Evolutionary conservation across 352 stramenopile genomes (phyloP).

Genomic region (Elongisporangium senticosum): DNA sequence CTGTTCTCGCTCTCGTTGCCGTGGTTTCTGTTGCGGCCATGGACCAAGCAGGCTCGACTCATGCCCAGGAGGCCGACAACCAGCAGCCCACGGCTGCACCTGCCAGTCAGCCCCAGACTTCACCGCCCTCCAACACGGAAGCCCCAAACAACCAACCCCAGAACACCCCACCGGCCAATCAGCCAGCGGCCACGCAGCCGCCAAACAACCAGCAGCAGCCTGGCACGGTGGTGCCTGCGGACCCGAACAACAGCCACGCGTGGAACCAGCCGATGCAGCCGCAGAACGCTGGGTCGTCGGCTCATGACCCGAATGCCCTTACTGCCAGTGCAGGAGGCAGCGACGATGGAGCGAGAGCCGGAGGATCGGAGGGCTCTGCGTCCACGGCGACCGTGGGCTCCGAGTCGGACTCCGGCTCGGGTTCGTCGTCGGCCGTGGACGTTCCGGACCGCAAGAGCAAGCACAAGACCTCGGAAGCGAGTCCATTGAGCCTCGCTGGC

Average conservation of each 20-base stretch:
- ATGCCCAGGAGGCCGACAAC: background rate
- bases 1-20: background rate
- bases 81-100: background rate
- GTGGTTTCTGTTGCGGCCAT: background rate
- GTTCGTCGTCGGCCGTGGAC: slow-evolving; percentile 22
- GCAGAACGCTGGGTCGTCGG: background rate
- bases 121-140: background rate
- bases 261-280: background rate
- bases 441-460: slow-evolving; percentile 4
- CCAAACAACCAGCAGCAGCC: background rate
- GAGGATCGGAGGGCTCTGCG: background rate
- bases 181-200: background rate
- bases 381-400: slow-evolving; percentile 7
- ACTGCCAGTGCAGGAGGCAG: background rate
- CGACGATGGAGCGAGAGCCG: background rate
- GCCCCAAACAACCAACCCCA: background rate
- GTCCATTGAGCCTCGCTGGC: background rate
- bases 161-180: background rate
- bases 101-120: background rate
- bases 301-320: background rate
- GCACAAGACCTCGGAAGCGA: background rate
- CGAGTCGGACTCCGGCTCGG: slow-evolving; percentile 12
- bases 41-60: too few species aligned
- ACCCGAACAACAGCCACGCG: background rate
- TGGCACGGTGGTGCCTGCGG: background rate